Conservation (phyloP, 306 rosid genomes). For the Spatholobus suberectus region DNA sequence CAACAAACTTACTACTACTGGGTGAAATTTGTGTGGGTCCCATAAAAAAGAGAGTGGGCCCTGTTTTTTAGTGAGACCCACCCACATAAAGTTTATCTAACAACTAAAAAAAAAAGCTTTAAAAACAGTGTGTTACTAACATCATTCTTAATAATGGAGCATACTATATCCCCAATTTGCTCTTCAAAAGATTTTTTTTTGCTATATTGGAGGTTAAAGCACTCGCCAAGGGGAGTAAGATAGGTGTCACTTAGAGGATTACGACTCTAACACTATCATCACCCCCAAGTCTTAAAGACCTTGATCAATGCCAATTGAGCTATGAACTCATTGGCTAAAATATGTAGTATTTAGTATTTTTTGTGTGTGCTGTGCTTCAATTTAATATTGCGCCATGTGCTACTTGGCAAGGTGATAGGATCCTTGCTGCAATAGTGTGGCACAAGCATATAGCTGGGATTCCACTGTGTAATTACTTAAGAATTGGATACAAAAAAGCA, state of each 20-base stretch:
- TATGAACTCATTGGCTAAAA: background rate
- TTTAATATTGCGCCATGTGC: background rate
- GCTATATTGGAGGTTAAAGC: background rate
- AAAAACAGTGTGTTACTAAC: background rate
- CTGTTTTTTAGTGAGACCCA: background rate
- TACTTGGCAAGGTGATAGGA: background rate
- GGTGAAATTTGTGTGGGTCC: background rate
- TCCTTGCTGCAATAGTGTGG: background rate
- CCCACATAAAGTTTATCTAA: background rate
- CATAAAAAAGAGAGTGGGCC: background rate
- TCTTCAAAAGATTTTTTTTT: background rate
- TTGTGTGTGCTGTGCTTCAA: background rate
- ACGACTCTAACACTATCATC: background rate
- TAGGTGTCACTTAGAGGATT: background rate
- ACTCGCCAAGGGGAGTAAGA: background rate
- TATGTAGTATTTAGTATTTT: background rate
- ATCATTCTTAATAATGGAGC: background rate
- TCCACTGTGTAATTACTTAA: background rate
- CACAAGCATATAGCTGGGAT: background rate
- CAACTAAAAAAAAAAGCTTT: too few relatives aligned
- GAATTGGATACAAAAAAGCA: background rate
- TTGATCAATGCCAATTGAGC: background rate
- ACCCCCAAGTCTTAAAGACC: background rate
- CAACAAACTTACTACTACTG: background rate
- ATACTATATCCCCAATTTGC: background rate